Conservation (phyloP, 129 eudicot species). For the Escallonia rubra region DNA sequence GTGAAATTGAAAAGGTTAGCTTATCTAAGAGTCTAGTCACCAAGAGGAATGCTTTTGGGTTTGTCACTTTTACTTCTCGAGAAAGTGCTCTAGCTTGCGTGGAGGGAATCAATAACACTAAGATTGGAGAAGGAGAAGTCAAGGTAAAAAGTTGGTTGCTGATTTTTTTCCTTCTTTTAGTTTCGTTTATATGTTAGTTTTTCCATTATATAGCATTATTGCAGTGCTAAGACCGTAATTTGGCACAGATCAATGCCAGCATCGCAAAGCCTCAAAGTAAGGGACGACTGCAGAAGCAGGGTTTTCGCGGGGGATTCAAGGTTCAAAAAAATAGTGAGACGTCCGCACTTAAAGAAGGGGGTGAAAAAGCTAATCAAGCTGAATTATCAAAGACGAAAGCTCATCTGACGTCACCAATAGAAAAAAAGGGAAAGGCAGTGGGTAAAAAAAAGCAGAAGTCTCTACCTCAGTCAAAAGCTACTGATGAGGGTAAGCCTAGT, state of each 20-base stretch:
- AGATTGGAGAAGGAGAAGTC: conserved; percentile 17
- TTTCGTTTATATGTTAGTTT: not conserved
- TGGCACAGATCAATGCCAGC: conserved; percentile 34
- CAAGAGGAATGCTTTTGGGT: conserved; percentile 32
- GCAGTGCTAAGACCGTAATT: not conserved
- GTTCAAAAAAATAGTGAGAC: conserved; percentile 21
- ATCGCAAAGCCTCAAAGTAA: conserved; percentile 32
- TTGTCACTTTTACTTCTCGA: conserved; percentile 29
- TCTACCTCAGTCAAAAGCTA: conserved; percentile 7
- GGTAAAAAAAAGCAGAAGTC: conserved; percentile 19
- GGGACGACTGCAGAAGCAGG: conserved; percentile 18
- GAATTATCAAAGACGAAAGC: conserved; percentile 24
- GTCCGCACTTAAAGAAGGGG: conserved; percentile 1
- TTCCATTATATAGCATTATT: no score
- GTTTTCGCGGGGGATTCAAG: conserved; percentile 31
- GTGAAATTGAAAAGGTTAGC: conserved; percentile 27
- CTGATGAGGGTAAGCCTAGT: conserved; percentile 19
- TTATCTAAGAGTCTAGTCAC: conserved; percentile 12
- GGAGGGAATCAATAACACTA: conserved; percentile 37
- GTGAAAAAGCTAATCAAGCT: conserved; percentile 13
- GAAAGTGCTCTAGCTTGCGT: conserved; percentile 46
- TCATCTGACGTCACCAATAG: conserved; percentile 19
- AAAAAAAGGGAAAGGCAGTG: conserved; percentile 23
- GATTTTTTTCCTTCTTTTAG: not conserved
- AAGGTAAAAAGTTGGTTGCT: conserved; percentile 21